A percentile compares a stretch with the other conserved stretches of the same genome.
phyloP scores from a whole-genome alignment of 768 basidiomycete species.

The Auricularia heimuer region DNA sequence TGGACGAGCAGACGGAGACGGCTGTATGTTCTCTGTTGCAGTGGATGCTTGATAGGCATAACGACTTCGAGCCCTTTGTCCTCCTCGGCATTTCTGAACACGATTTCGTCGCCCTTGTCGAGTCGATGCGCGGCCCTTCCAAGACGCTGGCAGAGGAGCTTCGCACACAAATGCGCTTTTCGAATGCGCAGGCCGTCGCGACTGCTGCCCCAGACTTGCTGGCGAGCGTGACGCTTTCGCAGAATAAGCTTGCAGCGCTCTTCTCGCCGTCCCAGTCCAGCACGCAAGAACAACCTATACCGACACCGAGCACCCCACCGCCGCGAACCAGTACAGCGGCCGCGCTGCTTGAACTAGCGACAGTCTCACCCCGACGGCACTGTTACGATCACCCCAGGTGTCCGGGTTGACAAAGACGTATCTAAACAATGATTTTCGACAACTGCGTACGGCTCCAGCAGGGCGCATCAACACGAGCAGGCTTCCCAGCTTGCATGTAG shows the following conservation, averaged over 20 bases:
- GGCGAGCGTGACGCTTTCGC: slow-evolving; percentile 15
- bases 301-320: slow-evolving; percentile 45
- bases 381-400: slow-evolving; percentile 60
- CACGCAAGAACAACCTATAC: slow-evolving; percentile 29
- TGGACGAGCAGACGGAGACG: background rate
- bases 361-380: slow-evolving; percentile 61
- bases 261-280: background rate
- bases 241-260: slow-evolving; percentile 4
- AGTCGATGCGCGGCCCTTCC: background rate
- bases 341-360: slow-evolving; percentile 46
- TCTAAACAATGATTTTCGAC: slow-evolving; percentile 69
- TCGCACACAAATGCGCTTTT: slow-evolving; percentile 9
- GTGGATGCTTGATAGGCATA: slow-evolving; percentile 1
- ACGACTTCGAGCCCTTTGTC: slow-evolving; percentile 1
- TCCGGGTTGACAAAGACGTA: slow-evolving; percentile 81
- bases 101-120: background rate
- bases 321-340: slow-evolving; percentile 40
- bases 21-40: background rate
- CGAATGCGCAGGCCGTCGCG: slow-evolving; percentile 5
- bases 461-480: slow-evolving; percentile 78
- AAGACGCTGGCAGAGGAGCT: background rate
- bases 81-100: background rate
- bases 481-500: slow-evolving; percentile 77
- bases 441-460: slow-evolving; percentile 55
- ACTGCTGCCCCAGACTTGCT: background rate